Evolutionary conservation across 1,139 yeast species (phyloP), one percentile per base, ranked within the genome.

Genomic region (Debaryomyces singareniensis): DNA sequence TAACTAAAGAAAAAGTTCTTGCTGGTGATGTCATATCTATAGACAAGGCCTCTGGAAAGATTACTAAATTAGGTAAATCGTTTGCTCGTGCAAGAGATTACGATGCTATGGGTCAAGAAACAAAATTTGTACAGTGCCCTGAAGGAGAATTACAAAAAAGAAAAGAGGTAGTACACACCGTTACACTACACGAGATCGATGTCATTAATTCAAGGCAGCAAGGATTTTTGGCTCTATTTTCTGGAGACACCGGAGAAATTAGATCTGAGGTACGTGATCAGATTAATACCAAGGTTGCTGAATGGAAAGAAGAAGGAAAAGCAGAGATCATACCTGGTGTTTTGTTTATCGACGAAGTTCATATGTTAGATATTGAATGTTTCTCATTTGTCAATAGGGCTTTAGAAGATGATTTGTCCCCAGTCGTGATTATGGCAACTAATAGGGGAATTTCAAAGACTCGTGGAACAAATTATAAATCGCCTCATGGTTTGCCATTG

Each of bases 321-420:
- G 98, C 98, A 9, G 96, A 89, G 48, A 89, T 93, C 42, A 83
- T 87, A 30, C 97, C 98, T n/a, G 99, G 99, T 43, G 98, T 93
- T 9, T 68, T 93, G 47, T 93, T 93, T 58, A 86, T 93, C 47
- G 99, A 93, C 60, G 99, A 93, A 61, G 97, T 89, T 32, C 98
- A 93, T 61, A 93, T 93, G 97, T 75, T 93, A 43, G 99, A 93
- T 56, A 85, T 93, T 48, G 99, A 93, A 60, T 82, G 96, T 55
- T 93, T 91, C 51, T 83, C 98, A 15, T 93, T 85, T 56, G 77
- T 93, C 50, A 93, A 93, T 65, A 75, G 98, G 42, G 97, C 98
- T 5, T 70, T 93, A 39, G 99, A 93, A 62, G 96, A 87, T 57
- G 97, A 89, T 42, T 80, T 91, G 55, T 81, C 97, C 5, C 98